phyloP scores from a whole-genome alignment of 2,329 filamentous ascomycete species.

The Chaetomiaceae sp. region DNA sequence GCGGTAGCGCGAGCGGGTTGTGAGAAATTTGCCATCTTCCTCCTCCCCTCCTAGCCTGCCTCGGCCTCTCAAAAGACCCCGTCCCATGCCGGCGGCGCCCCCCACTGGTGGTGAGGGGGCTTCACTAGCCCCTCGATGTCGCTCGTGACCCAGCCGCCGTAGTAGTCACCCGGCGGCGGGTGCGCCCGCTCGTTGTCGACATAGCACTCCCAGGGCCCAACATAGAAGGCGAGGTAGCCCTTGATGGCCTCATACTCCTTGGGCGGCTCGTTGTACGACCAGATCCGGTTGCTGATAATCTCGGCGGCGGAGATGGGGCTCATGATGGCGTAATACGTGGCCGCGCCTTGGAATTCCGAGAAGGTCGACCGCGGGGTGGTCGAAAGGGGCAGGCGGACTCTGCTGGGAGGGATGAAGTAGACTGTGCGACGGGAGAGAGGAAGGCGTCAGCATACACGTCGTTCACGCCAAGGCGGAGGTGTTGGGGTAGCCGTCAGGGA shows the following conservation, averaged over 20 bases:
- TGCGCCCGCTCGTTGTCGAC: conserved; percentile 55
- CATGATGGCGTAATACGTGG: conserved; percentile 50
- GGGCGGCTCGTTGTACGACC: conserved; percentile 53
- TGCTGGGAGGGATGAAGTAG: conserved; percentile 52
- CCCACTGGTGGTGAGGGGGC: conserved; percentile 31
- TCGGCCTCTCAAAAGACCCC: conserved; percentile 10
- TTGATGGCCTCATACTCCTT: conserved; percentile 46
- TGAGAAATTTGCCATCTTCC: conserved; percentile 6
- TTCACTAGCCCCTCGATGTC: conserved; percentile 51
- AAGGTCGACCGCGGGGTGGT: conserved; percentile 40
- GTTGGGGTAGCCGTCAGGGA: background rate
- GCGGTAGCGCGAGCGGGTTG: conserved; percentile 9
- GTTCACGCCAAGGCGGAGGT: background rate
- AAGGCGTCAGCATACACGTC: conserved; percentile 9
- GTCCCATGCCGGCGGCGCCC: conserved; percentile 9
- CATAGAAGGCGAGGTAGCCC: conserved; percentile 54
- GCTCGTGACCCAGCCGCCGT: conserved; percentile 58
- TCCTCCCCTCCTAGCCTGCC: background rate
- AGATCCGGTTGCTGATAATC: conserved; percentile 46
- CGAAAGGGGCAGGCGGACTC: conserved; percentile 41
- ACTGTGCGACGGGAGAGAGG: conserved; percentile 31
- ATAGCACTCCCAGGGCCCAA: conserved; percentile 55
- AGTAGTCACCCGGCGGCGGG: conserved; percentile 56
- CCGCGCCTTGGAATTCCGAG: conserved; percentile 57
- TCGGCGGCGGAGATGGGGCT: conserved; percentile 31